Percentiles rank a stretch among this genome's conserved stretches.
Conservation (phyloP, 208 protist genomes). For the Crithidia expoeki region DNA sequence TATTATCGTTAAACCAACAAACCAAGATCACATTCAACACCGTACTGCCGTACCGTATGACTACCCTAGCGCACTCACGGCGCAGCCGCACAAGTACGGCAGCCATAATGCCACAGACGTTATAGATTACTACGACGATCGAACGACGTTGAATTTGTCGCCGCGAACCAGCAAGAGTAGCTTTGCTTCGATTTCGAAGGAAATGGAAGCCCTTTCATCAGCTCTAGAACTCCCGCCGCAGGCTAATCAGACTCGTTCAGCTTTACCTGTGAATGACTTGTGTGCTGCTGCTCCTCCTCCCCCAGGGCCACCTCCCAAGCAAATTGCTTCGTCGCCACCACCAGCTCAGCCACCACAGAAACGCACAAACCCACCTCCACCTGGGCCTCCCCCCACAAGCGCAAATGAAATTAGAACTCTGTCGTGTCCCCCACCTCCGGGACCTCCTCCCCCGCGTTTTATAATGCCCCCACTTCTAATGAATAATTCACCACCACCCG, state of each 20-base stretch:
- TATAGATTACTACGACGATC: too few species aligned
- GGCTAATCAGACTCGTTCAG: neutral
- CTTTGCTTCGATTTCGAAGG: too few species aligned
- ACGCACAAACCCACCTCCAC: constrained; percentile 11
- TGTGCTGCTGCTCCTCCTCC: too few species aligned
- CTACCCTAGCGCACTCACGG: neutral
- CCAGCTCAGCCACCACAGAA: constrained; percentile 23
- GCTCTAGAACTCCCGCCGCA: neutral
- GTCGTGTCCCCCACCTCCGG: constrained; percentile 23
- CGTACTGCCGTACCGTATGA: neutral
- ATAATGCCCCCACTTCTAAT: constrained; percentile 4
- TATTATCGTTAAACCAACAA: constrained; percentile 7
- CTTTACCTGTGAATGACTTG: too few species aligned
- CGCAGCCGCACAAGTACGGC: neutral
- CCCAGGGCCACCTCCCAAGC: constrained; percentile 2
- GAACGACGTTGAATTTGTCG: too few species aligned
- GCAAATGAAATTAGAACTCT: neutral
- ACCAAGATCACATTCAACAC: too few species aligned
- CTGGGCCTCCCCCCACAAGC: constrained; percentile 3
- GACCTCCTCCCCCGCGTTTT: constrained; percentile 20
- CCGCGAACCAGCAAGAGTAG: too few species aligned
- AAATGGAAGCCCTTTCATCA: too few species aligned
- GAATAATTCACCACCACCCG: constrained; percentile 28
- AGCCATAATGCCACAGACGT: neutral
- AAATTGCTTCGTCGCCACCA: constrained; percentile 12